These are phyloP conservation scores for Starmerella vaccinii DNA, from an alignment of 805 yeast species.

Conservation along the genomic window DNA sequence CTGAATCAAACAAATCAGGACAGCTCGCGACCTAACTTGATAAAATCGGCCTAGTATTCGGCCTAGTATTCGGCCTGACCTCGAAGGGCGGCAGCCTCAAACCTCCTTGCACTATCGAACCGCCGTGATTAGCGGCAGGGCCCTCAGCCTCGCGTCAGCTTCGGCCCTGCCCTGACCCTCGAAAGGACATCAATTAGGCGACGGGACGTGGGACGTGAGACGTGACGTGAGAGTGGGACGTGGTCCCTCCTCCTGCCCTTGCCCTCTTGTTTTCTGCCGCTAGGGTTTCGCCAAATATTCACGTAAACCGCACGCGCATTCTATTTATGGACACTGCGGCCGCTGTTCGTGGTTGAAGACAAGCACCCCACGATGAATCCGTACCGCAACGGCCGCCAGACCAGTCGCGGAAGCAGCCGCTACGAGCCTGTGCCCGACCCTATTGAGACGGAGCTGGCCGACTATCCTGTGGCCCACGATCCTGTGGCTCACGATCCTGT, in stretches of 20 bases:
- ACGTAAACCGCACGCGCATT: not conserved
- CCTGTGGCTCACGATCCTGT: not conserved
- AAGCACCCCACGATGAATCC: slow-evolving; percentile 11
- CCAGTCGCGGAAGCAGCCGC: slow-evolving; percentile 3
- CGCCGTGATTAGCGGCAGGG: not conserved
- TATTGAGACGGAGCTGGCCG: not conserved
- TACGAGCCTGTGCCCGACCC: slow-evolving; percentile 10
- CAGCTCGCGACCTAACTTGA: no score
- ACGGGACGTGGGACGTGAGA: no score
- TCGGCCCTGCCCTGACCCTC: not conserved
- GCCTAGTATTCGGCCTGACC: no score
- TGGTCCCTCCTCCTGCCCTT: not conserved
- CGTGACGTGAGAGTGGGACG: no score
- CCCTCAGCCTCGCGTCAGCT: not conserved
- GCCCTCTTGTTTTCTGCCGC: slow-evolving; percentile 3
- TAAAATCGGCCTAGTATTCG: no score
- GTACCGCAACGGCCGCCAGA: slow-evolving; percentile 15
- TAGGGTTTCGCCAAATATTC: not conserved
- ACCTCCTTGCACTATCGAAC: no score
- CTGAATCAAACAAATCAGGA: no score
- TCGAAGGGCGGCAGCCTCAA: no score
- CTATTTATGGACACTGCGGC: not conserved
- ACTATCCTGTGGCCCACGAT: no score
- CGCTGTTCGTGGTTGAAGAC: not conserved
- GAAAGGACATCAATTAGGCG: not conserved